A percentile compares a stretch with the other conserved stretches of the same genome.
Conservation (phyloP, 345 rosid genomes). For the Moricandia moricandioides region DNA sequence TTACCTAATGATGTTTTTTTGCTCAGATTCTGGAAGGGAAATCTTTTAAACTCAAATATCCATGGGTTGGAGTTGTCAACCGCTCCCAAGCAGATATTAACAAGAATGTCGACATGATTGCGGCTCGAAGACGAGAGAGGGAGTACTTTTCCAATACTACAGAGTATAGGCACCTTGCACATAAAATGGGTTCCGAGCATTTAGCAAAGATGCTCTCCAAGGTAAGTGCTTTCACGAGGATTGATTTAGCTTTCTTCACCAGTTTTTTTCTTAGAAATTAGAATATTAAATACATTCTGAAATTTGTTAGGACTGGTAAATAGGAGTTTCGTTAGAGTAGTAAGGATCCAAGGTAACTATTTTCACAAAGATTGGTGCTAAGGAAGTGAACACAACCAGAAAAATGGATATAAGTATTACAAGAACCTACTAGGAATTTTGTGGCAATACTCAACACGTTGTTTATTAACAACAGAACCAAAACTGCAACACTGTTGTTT, state of each 20-base stretch:
- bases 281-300: neutral
- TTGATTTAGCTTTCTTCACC: neutral
- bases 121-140: conserved; percentile 92
- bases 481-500: neutral
- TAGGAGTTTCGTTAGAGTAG: neutral
- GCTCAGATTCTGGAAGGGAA: conserved; percentile 88
- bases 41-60: conserved; percentile 81
- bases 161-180: conserved; percentile 94
- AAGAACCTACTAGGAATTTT: conserved; percentile 10
- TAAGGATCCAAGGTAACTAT: conserved; percentile 49
- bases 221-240: conserved; percentile 42
- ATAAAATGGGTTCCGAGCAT: conserved; percentile 98
- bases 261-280: neutral
- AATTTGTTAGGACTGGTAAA: neutral
- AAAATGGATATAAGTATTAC: neutral
- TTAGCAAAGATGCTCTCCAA: conserved; percentile 95
- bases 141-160: conserved; percentile 84
- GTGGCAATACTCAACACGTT: neutral
- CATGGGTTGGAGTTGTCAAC: conserved; percentile 99
- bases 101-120: conserved; percentile 97
- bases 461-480: neutral
- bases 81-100: conserved; percentile 99
- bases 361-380: conserved; percentile 5
- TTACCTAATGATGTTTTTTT: conserved; percentile 19
- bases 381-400: neutral